Conservation (phyloP, 192 early-diverging fungal species). For the Gaertneriomyces sp. region DNA sequence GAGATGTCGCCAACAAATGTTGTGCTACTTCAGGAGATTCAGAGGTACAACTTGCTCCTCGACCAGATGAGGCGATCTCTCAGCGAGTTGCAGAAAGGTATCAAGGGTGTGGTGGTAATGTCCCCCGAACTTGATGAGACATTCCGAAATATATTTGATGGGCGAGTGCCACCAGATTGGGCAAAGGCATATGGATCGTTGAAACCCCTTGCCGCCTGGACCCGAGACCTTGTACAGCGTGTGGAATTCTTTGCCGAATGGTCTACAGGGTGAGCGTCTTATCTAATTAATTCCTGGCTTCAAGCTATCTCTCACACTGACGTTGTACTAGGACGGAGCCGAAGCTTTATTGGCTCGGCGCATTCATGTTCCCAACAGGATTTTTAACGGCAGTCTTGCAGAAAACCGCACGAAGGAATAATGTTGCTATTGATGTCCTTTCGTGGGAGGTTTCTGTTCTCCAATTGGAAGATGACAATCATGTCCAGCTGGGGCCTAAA, state of each 20-base stretch:
- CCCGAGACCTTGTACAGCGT: constrained; percentile 46
- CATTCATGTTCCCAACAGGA: constrained; percentile 58
- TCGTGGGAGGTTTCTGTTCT: constrained; percentile 61
- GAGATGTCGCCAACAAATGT: constrained; percentile 56
- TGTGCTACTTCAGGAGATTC: constrained; percentile 57
- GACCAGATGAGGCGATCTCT: constrained; percentile 45
- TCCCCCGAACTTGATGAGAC: constrained; percentile 58
- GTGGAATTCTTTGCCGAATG: constrained; percentile 60
- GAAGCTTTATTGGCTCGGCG: constrained; percentile 54
- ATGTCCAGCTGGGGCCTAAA: constrained; percentile 45
- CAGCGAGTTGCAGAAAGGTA: constrained; percentile 52
- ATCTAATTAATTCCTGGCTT: neutral
- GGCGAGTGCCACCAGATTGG: constrained; percentile 59
- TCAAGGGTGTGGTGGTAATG: constrained; percentile 65
- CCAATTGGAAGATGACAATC: constrained; percentile 55
- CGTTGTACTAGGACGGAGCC: constrained; percentile 38
- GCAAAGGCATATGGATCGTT: constrained; percentile 50
- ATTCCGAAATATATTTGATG: constrained; percentile 49
- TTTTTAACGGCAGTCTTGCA: constrained; percentile 61
- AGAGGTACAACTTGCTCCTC: constrained; percentile 52
- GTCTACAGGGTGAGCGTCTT: constrained; percentile 53
- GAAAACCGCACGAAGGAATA: constrained; percentile 55
- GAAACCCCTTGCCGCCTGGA: constrained; percentile 55
- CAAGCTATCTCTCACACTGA: neutral
- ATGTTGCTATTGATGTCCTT: constrained; percentile 52